These are phyloP conservation scores for Ceriops tagal DNA, from an alignment of 345 rosid species.

Conservation along the genomic window DNA sequence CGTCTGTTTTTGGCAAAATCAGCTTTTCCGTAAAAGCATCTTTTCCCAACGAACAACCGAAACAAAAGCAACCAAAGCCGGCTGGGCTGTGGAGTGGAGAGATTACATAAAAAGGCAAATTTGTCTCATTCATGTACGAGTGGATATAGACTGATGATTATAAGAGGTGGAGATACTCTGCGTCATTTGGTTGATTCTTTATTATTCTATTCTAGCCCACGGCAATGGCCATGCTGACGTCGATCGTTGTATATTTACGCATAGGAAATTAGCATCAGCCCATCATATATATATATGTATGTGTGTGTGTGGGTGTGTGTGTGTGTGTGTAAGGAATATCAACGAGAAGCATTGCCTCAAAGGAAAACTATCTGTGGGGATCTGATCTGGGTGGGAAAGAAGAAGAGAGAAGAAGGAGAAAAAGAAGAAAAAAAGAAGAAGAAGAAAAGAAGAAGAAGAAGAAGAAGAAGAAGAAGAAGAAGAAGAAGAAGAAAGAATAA, in stretches of 20 bases:
- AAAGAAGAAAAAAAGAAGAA: not conserved
- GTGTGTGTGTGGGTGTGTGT: too few relatives aligned
- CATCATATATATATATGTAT: not conserved
- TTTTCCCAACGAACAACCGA: too few relatives aligned
- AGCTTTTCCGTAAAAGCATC: too few relatives aligned
- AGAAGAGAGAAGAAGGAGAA: too few relatives aligned
- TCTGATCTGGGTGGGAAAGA: too few relatives aligned
- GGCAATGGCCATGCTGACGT: slow-evolving; percentile 1
- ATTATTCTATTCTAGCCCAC: not conserved
- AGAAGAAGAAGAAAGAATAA: not conserved
- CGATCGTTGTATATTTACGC: not conserved
- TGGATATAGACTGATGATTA: not conserved
- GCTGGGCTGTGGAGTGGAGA: not conserved
- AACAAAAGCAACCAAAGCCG: not conserved
- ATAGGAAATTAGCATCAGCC: not conserved
- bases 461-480: too few relatives aligned
- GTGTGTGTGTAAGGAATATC: not conserved
- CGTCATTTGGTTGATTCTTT: not conserved
- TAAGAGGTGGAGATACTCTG: too few relatives aligned
- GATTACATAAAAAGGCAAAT: not conserved
- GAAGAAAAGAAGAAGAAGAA: too few relatives aligned
- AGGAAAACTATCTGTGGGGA: too few relatives aligned
- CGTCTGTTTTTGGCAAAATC: too few relatives aligned
- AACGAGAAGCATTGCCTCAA: too few relatives aligned
- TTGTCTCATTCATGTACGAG: not conserved